Base-by-base conservation (phyloP, 192 early-diverging fungal species). In the Coemansia umbellata region DNA sequence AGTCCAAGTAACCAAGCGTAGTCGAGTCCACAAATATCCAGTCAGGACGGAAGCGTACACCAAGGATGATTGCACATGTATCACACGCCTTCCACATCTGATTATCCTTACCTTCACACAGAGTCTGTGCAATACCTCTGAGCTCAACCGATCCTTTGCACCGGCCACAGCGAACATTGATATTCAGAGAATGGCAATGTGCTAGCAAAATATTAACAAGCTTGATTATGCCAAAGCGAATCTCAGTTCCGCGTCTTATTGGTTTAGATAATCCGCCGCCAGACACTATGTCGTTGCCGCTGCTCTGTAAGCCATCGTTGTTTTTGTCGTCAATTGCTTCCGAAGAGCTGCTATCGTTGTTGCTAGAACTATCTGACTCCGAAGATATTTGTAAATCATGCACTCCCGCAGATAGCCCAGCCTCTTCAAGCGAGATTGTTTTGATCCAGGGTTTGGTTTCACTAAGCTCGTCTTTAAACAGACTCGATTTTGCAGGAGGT, bases 61-160 rank as follows among this genome's bases (percentile, higher is more conserved):
- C 80, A 1, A 88, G 11, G 0, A 79, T 59, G 0, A 74, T 58
- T 11, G 78, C 58, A 56, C 86, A 87, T 3, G 78, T 80, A 2
- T 70, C 60, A 42, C 85, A 87, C 0, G 74, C 67, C 45, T 62
- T 74, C 61, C 83, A 71, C 49, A 72, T 44, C 39, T 78, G 68
- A 8, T 58, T 55, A 43, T 77, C 74, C 47, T 47, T 58, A 9
- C 60, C 74, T 24, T 18, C 44, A 10, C 43, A 48, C 23, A 43
- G 36, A 3, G 60, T 65, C 19, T 64, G 59, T 5, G 61, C 11
- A 0, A 89, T 58, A n/a, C 83, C 71, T 26, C 69, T 74, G n/a
- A 87, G 49, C 35, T 87, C 89, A 1, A 84, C 60, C 0, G 78
- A 62, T 35, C 66, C 51, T 56, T 89, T 92, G 81, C 93, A 95